Percentiles rank a stretch among this genome's conserved stretches.
These are phyloP conservation scores for Taphrina communis DNA, from an alignment of 1,139 yeast species.

Conservation along the genomic window DNA sequence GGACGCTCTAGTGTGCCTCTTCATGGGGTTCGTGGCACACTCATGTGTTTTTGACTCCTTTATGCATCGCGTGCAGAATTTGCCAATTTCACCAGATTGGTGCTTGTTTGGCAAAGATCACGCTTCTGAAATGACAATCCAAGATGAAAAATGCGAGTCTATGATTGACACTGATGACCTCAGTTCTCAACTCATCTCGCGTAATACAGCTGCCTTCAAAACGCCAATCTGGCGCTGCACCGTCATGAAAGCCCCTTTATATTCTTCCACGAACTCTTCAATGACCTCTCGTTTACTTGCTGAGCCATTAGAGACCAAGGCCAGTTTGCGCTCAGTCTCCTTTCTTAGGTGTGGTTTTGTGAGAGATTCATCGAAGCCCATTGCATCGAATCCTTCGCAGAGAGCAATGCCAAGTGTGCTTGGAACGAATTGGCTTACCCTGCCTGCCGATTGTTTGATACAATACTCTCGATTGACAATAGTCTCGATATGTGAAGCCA, in stretches of 20 bases:
- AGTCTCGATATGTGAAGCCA: constrained; percentile 95
- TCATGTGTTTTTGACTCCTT: not conserved
- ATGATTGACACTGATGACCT: not conserved
- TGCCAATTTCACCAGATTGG: not conserved
- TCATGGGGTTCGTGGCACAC: constrained; percentile 8
- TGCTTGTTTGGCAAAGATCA: not conserved
- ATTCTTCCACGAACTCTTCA: constrained; percentile 62
- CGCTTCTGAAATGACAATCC: not conserved
- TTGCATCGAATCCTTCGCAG: constrained; percentile 83
- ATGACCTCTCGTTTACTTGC: constrained; percentile 63
- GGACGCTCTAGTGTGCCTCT: not conserved
- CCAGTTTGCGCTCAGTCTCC: constrained; percentile 71
- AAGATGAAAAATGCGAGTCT: not conserved
- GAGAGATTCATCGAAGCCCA: constrained; percentile 73
- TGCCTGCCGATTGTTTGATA: constrained; percentile 52
- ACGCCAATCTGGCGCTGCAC: constrained; percentile 34
- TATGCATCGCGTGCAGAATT: constrained; percentile 6
- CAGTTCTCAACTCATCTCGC: constrained; percentile 22
- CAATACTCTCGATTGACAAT: constrained; percentile 72
- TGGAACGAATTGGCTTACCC: constrained; percentile 61
- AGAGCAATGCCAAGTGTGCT: constrained; percentile 84
- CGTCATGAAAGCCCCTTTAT: constrained; percentile 57
- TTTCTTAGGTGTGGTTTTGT: constrained; percentile 89
- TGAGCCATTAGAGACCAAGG: constrained; percentile 70
- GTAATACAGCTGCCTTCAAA: constrained; percentile 29